Evolutionary conservation across 106 monocot species (phyloP), one percentile per base, ranked within the genome.

Genomic region (Agapanthus africanus): DNA sequence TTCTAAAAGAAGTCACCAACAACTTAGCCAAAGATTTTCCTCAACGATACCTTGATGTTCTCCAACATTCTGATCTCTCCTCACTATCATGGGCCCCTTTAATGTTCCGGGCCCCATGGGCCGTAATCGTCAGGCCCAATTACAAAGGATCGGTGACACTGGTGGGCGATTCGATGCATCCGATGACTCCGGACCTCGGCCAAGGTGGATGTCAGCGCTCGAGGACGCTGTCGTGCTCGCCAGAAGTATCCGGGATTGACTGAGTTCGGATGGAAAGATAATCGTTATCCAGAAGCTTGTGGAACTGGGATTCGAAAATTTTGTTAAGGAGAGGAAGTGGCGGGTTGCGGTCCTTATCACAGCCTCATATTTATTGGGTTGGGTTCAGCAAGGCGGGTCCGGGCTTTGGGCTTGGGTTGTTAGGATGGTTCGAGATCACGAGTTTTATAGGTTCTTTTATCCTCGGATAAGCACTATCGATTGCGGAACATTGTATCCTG

Each of bases 211-310:
- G 36, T 42, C 75, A 0, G 81, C 85, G 3, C 69, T 85, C 6
- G 85, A 81, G 49, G 85, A 85, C 26, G 85, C 78, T 0, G 69
- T 85, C 8, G 78, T 79, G 15, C 75, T 85, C 3, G 85, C 68
- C 0, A 54, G 80, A 23, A 61, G 21, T 70, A n/a, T 80, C 9
- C 64, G 50, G 3, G 41, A 13, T 0, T 60, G 57, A 19, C 28
- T 35, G 19, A 67, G 47, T 4, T 26, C 27, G 0, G 37, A 37
- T 1, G 73, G 52, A 10, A 65, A 0, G 9, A 37, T 65, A 7
- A 15, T 63, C 7, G 6, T 35, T 21, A 0, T 16, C 8, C 50
- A 52, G 15, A 37, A 40, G 4, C n/a, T n/a, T n/a, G 51, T 30
- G 19, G 72, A 35, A 37, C 35, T 31, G 7, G 57, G 27, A 0